phyloP scores from a whole-genome alignment of 768 basidiomycete genomes.

The Serendipita sp. region DNA sequence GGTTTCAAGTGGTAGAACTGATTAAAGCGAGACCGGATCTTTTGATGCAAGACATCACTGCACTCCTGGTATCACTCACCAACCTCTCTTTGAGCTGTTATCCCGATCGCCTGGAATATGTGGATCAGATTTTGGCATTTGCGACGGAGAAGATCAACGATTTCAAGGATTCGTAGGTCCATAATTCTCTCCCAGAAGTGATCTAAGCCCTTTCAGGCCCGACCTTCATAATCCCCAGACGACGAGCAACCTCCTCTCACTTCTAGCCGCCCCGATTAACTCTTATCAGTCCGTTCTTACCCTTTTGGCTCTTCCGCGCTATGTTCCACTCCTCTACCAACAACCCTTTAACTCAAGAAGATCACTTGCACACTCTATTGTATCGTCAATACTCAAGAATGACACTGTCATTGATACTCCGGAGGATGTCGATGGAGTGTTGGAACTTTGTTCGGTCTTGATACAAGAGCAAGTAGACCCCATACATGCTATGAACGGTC shows the following conservation, averaged over 20 bases:
- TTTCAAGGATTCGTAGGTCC: constrained; percentile 55
- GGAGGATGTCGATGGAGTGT: constrained; percentile 85
- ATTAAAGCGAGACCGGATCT: constrained; percentile 98
- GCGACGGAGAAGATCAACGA: constrained; percentile 76
- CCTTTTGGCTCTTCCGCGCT: constrained; percentile 87
- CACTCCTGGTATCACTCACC: constrained; percentile 83
- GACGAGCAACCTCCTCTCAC: constrained; percentile 72
- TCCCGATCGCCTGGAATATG: constrained; percentile 91
- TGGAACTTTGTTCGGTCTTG: constrained; percentile 83
- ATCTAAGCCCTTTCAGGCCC: constrained; percentile 32
- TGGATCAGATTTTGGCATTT: constrained; percentile 87
- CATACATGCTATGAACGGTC: constrained; percentile 26
- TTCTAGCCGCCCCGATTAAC: constrained; percentile 88
- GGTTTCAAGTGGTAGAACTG: constrained; percentile 94
- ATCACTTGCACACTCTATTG: constrained; percentile 85
- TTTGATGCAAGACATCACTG: constrained; percentile 94
- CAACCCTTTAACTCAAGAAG: constrained; percentile 86
- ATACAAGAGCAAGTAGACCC: constrained; percentile 52
- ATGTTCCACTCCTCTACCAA: constrained; percentile 61
- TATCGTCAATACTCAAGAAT: constrained; percentile 89
- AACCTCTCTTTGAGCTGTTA: constrained; percentile 95
- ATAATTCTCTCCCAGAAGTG: neutral
- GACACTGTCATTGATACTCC: constrained; percentile 88
- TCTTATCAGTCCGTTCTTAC: constrained; percentile 94
- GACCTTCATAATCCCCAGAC: constrained; percentile 83